Percentiles rank a stretch among this genome's conserved stretches.
phyloP scores from a whole-genome alignment of 148 eudicot species.

The Rhododendron ferrugineum region DNA sequence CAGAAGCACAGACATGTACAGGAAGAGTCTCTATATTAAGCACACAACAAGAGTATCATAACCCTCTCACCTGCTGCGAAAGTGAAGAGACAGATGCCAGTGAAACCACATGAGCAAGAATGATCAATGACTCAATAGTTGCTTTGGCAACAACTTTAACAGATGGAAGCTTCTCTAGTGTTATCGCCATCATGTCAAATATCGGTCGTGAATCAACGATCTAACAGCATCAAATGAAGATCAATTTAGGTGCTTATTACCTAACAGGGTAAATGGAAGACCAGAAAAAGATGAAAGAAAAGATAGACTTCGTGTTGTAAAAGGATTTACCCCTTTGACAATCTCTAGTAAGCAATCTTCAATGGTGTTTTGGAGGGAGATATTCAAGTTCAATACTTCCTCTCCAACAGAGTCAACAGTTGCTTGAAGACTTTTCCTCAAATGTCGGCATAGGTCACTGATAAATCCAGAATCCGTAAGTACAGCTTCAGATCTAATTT shows the following conservation, averaged over 20 bases:
- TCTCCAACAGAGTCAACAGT: slow-evolving; percentile 56
- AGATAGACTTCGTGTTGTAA: not conserved
- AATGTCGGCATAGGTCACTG: slow-evolving; percentile 71
- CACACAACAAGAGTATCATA: not conserved
- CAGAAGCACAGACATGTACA: slow-evolving; percentile 16
- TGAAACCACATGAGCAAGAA: slow-evolving; percentile 72
- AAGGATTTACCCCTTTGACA: slow-evolving; percentile 70
- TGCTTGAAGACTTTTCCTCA: slow-evolving; percentile 86
- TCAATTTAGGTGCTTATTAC: not conserved
- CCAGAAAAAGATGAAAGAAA: not conserved
- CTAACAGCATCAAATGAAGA: slow-evolving; percentile 23
- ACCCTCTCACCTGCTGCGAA: slow-evolving; percentile 62
- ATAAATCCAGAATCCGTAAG: slow-evolving; percentile 73
- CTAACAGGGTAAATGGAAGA: not conserved
- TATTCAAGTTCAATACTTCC: slow-evolving; percentile 55
- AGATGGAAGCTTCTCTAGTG: slow-evolving; percentile 71
- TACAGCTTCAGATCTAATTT: slow-evolving; percentile 56
- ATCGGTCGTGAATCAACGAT: slow-evolving; percentile 59
- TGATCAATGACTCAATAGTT: slow-evolving; percentile 62
- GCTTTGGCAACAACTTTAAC: slow-evolving; percentile 62
- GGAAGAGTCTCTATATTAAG: slow-evolving; percentile 5
- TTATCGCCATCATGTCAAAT: slow-evolving; percentile 73
- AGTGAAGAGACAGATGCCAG: slow-evolving; percentile 48
- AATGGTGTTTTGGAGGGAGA: slow-evolving; percentile 69
- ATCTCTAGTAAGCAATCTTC: slow-evolving; percentile 80